These are phyloP conservation scores for Lactarius sanguifluus DNA, from an alignment of 768 basidiomycete species.

Conservation along the genomic window DNA sequence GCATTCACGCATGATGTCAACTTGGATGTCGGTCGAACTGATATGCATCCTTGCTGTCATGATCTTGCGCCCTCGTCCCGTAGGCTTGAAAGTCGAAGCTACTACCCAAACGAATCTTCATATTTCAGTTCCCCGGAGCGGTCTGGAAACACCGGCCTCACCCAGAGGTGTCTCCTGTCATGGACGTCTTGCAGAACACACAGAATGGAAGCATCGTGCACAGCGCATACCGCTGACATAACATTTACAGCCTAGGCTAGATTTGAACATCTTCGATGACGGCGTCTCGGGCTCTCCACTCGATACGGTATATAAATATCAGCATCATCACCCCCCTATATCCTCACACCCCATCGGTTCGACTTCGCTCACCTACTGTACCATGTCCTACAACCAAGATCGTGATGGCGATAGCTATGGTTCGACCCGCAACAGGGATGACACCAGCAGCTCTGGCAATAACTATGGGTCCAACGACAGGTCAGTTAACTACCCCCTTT, in stretches of 20 bases:
- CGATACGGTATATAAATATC: slow-evolving; percentile 2
- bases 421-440: slow-evolving; percentile 13
- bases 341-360: background rate
- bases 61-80: background rate
- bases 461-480: slow-evolving; percentile 8
- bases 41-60: background rate
- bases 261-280: background rate
- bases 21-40: background rate
- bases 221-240: background rate
- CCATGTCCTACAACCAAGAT: slow-evolving; percentile 26
- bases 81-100: background rate
- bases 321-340: background rate
- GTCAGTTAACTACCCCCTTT: background rate
- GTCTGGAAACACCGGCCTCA: background rate
- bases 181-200: background rate
- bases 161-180: background rate
- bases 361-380: background rate
- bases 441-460: background rate
- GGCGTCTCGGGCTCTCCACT: background rate
- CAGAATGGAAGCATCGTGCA: background rate
- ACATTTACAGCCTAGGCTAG: background rate
- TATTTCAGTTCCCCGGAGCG: background rate
- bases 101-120: background rate
- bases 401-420: slow-evolving; percentile 16
- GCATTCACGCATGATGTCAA: too few relatives aligned